Evolutionary conservation across 1,284 basidiomycete genomes (phyloP).

Genomic region (Xerocomus minutiporus): DNA sequence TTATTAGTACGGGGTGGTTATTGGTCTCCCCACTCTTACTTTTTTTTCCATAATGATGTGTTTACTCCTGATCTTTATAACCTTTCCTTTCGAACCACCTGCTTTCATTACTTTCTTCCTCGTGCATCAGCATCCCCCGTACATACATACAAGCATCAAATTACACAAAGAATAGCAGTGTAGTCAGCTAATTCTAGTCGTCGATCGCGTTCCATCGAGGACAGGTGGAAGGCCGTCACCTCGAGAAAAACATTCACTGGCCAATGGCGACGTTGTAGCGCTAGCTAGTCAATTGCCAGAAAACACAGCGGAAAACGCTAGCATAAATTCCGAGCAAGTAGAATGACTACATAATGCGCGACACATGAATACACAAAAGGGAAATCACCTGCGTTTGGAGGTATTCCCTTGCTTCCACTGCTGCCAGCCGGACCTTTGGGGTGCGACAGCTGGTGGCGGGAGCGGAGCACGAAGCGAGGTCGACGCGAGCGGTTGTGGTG

Average conservation of each 20-base stretch:
- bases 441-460: slow-evolving; percentile 15
- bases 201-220: slow-evolving; percentile 14
- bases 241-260: background rate
- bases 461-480: slow-evolving; percentile 11
- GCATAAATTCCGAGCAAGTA: background rate
- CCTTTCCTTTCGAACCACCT: slow-evolving; percentile 27
- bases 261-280: too few species aligned
- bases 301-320: background rate
- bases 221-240: slow-evolving; percentile 8
- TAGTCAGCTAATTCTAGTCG: slow-evolving; percentile 38
- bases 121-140: slow-evolving; percentile 30
- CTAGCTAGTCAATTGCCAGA: background rate
- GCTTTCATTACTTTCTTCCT: slow-evolving; percentile 24
- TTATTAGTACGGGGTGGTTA: slow-evolving; percentile 7
- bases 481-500: slow-evolving; percentile 2
- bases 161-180: slow-evolving; percentile 34
- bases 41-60: slow-evolving; percentile 25
- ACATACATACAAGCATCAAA: slow-evolving; percentile 37
- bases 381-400: slow-evolving; percentile 24
- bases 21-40: slow-evolving; percentile 20
- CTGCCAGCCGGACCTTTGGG: slow-evolving; percentile 31
- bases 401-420: slow-evolving; percentile 30
- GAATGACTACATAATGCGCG: background rate
- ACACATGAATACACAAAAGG: background rate
- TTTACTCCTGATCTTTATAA: slow-evolving; percentile 36